Evolutionary conservation across 495 filamentous ascomycete species (phyloP).

Genomic region (Penicillium samsonianum): DNA sequence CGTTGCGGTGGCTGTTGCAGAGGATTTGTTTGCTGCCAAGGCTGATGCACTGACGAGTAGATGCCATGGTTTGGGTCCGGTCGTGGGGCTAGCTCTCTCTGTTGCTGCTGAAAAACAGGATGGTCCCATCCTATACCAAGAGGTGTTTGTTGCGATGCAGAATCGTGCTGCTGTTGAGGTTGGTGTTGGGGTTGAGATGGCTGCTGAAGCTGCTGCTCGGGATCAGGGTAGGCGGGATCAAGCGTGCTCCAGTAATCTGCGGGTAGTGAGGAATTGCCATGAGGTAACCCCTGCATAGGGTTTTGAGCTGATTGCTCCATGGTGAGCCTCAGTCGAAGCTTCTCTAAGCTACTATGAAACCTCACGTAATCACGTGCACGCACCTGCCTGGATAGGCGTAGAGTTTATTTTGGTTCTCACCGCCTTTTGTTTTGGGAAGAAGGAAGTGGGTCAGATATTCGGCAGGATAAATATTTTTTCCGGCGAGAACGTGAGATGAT

Average conservation of each 20-base stretch:
- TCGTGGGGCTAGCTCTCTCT: slow-evolving; percentile 28
- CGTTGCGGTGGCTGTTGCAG: slow-evolving; percentile 32
- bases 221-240: slow-evolving; percentile 38
- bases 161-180: slow-evolving; percentile 17
- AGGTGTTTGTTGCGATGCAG: slow-evolving; percentile 14
- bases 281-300: slow-evolving; percentile 36
- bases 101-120: slow-evolving; percentile 23
- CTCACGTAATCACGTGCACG: slow-evolving; percentile 14
- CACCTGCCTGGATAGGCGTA: background rate
- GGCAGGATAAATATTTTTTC: slow-evolving; percentile 5
- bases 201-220: slow-evolving; percentile 31
- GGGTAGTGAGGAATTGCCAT: slow-evolving; percentile 29
- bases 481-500: slow-evolving; percentile 2
- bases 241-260: slow-evolving; percentile 44
- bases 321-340: slow-evolving; percentile 15
- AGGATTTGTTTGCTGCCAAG: slow-evolving; percentile 39
- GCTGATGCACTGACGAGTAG: slow-evolving; percentile 37
- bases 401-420: slow-evolving; percentile 3
- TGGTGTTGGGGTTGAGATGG: slow-evolving; percentile 20
- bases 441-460: background rate
- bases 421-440: background rate
- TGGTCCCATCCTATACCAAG: slow-evolving; percentile 17
- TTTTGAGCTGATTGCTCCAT: slow-evolving; percentile 47
- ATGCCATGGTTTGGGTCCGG: slow-evolving; percentile 35
- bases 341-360: slow-evolving; percentile 17